Evolutionary conservation across 352 stramenopile genomes (phyloP).

Genomic region (Globisporangium nunn): DNA sequence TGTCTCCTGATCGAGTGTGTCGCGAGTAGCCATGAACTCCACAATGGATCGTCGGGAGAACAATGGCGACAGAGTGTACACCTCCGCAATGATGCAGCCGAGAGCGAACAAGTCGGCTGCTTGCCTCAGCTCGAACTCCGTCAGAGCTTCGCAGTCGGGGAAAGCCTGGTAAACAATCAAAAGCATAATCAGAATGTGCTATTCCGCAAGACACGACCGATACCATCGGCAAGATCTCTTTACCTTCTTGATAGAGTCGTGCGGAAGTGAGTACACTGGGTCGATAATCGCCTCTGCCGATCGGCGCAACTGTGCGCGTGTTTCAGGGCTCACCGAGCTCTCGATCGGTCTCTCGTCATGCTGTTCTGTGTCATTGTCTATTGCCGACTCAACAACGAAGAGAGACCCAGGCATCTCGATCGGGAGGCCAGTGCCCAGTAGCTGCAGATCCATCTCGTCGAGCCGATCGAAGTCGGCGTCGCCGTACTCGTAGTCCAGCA

Average conservation of each 20-base stretch:
- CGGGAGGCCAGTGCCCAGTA: constrained; percentile 42
- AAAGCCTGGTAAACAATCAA: constrained; percentile 4
- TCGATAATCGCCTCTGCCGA: constrained; percentile 38
- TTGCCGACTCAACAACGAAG: neutral
- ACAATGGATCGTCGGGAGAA: constrained; percentile 48
- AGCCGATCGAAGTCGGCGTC: constrained; percentile 30
- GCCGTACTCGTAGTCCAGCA: constrained; percentile 22
- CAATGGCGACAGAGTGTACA: constrained; percentile 47
- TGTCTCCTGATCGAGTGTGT: neutral
- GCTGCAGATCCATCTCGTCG: constrained; percentile 54
- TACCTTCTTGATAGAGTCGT: constrained; percentile 10
- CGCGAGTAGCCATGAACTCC: constrained; percentile 23
- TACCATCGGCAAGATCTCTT: neutral
- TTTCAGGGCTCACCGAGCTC: constrained; percentile 6
- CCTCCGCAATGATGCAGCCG: constrained; percentile 60
- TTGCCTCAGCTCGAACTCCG: constrained; percentile 22
- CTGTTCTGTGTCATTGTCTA: neutral
- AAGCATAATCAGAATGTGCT: neutral
- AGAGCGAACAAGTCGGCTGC: constrained; percentile 55
- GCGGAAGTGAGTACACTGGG: constrained; percentile 25
- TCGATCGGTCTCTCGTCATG: neutral
- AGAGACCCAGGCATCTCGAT: constrained; percentile 25
- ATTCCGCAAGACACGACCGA: neutral
- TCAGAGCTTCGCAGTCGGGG: constrained; percentile 15
- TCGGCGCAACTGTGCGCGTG: constrained; percentile 6